Evolutionary conservation across 2,329 filamentous ascomycete species (phyloP).

Genomic region (Xylaria sp.): DNA sequence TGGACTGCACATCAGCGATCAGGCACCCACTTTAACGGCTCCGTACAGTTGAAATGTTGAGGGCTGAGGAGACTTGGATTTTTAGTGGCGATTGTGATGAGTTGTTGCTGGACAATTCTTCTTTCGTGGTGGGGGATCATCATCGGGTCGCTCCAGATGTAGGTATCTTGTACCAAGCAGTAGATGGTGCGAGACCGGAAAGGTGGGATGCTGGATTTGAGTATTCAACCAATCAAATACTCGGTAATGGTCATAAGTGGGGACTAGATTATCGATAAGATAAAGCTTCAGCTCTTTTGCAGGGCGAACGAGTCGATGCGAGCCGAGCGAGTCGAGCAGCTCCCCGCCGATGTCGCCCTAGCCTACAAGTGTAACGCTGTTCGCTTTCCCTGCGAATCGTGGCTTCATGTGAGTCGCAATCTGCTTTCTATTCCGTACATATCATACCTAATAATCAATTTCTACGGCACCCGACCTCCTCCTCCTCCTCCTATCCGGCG

Average conservation of each 20-base stretch:
- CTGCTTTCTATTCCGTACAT: no score
- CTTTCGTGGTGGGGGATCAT: background rate
- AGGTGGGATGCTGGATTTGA: background rate
- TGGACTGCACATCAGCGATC: background rate
- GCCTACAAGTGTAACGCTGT: conserved; percentile 6
- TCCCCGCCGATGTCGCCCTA: conserved; percentile 22
- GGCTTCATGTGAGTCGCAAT: background rate
- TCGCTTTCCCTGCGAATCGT: background rate
- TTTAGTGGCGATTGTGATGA: background rate
- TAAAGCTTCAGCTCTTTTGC: conserved; percentile 1
- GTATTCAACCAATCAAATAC: conserved; percentile 10
- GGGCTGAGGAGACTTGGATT: no score
- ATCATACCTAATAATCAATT: no score
- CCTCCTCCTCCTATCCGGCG: background rate
- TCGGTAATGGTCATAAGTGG: conserved; percentile 16
- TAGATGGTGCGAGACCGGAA: conserved; percentile 7
- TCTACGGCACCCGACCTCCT: no score
- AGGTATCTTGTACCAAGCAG: background rate
- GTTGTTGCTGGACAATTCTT: background rate
- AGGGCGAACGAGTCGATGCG: background rate
- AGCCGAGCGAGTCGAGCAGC: conserved; percentile 1
- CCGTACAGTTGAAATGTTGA: no score
- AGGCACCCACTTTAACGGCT: background rate
- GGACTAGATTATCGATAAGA: background rate
- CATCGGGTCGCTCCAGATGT: background rate